These are phyloP conservation scores for Allium cepa DNA, from an alignment of 106 monocot genomes.

Conservation along the genomic window DNA sequence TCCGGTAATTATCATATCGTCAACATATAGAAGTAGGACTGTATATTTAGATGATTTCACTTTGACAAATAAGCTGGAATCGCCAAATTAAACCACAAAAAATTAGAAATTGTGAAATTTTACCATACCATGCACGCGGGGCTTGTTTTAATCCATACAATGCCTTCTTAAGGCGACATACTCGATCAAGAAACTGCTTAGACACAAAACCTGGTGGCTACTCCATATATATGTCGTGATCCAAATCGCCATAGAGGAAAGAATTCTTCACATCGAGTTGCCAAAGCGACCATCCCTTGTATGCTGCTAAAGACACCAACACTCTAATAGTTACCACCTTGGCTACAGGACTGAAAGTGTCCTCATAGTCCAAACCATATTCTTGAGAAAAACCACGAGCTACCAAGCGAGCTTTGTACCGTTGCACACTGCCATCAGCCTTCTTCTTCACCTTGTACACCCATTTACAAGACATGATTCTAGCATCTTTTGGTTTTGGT, in stretches of 20 bases:
- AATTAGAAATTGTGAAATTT: too few species aligned
- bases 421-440: background rate
- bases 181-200: background rate
- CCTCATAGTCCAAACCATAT: background rate
- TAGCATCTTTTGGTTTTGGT: background rate
- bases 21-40: too few species aligned
- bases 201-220: background rate
- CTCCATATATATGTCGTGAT: background rate
- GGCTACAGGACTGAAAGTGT: background rate
- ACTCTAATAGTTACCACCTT: background rate
- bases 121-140: too few species aligned
- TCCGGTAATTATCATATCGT: too few species aligned
- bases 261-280: too few species aligned
- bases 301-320: background rate
- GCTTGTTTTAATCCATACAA: too few species aligned
- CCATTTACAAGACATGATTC: background rate
- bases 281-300: background rate
- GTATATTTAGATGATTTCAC: too few species aligned
- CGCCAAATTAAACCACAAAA: too few species aligned
- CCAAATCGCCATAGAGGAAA: background rate
- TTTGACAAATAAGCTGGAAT: too few species aligned
- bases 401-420: conserved; percentile 1
- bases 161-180: too few species aligned
- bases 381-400: background rate
- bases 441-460: background rate